Evolutionary conservation across 148 eudicot genomes (phyloP), one percentile per base, ranked within the genome.

Genomic region (Vaccinium vitisidaea): DNA sequence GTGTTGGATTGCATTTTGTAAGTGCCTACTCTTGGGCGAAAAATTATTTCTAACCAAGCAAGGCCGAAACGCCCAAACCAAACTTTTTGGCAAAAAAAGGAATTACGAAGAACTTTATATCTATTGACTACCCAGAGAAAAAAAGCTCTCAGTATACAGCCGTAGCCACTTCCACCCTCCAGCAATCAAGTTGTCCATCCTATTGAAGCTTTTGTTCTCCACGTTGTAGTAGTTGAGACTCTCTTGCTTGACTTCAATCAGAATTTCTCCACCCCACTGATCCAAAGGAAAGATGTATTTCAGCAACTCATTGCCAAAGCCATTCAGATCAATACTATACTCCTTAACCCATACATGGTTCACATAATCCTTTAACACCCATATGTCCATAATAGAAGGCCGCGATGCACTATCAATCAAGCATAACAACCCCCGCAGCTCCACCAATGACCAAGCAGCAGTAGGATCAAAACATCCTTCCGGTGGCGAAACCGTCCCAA

Each of bases 131-230:
- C 53, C 46, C 73, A 84, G 49, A 48, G 85, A 84, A 80, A 84
- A 84, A 63, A 84, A 84, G 81, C 85, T 84, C 81, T 84, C 85
- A 2, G 81, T 84, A 77, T 77, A 84, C 48, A 84, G 70, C 56
- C 85, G 75, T 39, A 84, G 58, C 85, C 85, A 84, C 16, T 25
- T 76, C 85, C 85, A 84, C 12, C 36, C 85, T 21, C 81, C 81
- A 50, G 13, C 79, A 36, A 27, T 50, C n/a, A 84, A 23, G 19
- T 77, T 84, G 56, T 76, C 48, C 73, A 23, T 77, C 43, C 74
- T 84, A 19, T 84, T 84, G 85, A 84, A 84, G 74, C 46, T 46
- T 19, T 84, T 84, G 85, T 77, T 84, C 81, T 59, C 85, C 55
- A 84, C 16, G 78, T 77, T 76, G 80, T 84, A 84, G 27, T 2